phyloP scores from a whole-genome alignment of 2,329 filamentous ascomycete genomes.

The Curvularia eragrostidis region DNA sequence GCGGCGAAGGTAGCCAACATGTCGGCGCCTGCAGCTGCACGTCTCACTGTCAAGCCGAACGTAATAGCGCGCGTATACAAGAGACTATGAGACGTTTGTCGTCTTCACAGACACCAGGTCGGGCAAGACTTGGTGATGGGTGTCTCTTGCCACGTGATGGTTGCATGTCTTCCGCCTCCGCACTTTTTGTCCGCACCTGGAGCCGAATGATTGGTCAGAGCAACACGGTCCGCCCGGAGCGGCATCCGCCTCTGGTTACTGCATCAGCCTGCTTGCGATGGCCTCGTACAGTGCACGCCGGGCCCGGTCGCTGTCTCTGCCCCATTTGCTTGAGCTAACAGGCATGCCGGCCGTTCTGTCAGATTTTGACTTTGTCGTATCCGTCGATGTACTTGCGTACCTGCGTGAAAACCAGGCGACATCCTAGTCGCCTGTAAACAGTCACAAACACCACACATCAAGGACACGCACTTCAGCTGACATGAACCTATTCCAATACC shows the following conservation, averaged over 20 bases:
- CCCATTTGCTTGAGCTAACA: neutral
- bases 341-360: neutral
- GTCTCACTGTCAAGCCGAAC: constrained; percentile 8
- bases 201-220: constrained; percentile 17
- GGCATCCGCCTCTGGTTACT: constrained; percentile 10
- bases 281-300: neutral
- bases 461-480: neutral
- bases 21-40: constrained; percentile 15
- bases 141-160: constrained; percentile 34
- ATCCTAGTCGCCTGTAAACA: neutral
- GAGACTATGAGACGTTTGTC: constrained; percentile 23
- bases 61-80: constrained; percentile 17
- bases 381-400: neutral
- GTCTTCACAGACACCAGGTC: constrained; percentile 32
- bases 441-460: neutral
- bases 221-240: constrained; percentile 19
- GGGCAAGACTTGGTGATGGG: constrained; percentile 21
- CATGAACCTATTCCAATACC: neutral
- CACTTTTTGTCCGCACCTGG: constrained; percentile 24
- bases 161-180: constrained; percentile 29
- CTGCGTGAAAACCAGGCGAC: neutral
- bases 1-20: constrained; percentile 56
- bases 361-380: neutral
- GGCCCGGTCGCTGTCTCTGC: neutral
- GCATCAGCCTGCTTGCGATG: constrained; percentile 2